Evolutionary conservation across 805 yeast genomes (phyloP).

Genomic region (Blastobotrys terrestris): DNA sequence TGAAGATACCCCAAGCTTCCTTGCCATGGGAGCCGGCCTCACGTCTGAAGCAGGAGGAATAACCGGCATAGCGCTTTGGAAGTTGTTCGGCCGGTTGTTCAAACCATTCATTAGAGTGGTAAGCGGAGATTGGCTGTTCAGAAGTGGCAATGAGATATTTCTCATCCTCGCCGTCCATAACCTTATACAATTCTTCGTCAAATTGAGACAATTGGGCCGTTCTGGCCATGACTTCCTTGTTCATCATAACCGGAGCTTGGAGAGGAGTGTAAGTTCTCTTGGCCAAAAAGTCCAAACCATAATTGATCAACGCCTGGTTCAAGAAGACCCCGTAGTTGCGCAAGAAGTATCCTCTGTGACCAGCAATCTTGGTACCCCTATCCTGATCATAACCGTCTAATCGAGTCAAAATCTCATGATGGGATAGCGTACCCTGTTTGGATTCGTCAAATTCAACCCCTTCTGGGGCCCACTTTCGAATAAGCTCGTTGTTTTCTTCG

Average conservation of each 20-base stretch:
- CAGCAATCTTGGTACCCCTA: constrained; percentile 95
- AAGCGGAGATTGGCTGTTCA: constrained; percentile 98
- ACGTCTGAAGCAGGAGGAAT: constrained; percentile 97
- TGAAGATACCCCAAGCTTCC: constrained; percentile 99
- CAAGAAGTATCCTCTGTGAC: constrained; percentile 97
- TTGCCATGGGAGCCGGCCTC: constrained; percentile 99
- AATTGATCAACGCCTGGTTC: constrained; percentile 96
- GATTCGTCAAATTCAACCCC: constrained; percentile 54
- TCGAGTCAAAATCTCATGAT: constrained; percentile 90
- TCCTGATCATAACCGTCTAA: constrained; percentile 98
- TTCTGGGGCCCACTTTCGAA: constrained; percentile 83
- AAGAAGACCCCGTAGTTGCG: constrained; percentile 94
- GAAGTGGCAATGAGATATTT: constrained; percentile 97
- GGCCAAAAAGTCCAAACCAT: constrained; percentile 81
- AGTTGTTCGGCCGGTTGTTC: constrained; percentile 95
- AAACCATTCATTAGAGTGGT: constrained; percentile 97
- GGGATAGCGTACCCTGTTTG: constrained; percentile 84
- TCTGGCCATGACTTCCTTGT: constrained; percentile 98
- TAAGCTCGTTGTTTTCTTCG: constrained; percentile 86
- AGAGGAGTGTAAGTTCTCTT: constrained; percentile 76
- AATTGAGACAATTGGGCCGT: constrained; percentile 97
- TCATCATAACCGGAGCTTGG: constrained; percentile 99
- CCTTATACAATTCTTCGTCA: constrained; percentile 97
- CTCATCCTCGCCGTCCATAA: constrained; percentile 94
- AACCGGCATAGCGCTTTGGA: constrained; percentile 96